Evolutionary conservation across 2,329 filamentous ascomycete genomes (phyloP).

Genomic region (Pseudogymnoascus sp.): DNA sequence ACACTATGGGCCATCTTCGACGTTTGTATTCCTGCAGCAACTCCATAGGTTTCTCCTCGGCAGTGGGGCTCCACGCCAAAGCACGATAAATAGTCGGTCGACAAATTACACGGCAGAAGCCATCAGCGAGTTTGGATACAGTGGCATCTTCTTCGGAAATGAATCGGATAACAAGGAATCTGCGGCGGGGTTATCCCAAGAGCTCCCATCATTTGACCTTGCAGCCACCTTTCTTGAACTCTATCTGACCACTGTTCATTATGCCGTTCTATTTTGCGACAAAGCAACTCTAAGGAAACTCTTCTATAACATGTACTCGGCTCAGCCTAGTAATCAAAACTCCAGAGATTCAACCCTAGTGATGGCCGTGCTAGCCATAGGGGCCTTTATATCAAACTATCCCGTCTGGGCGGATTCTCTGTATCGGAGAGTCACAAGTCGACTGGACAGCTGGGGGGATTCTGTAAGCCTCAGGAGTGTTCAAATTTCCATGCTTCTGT

Average conservation of each 20-base stretch:
- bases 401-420: constrained; percentile 2
- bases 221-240: constrained; percentile 8
- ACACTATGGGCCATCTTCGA: constrained; percentile 12
- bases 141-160: constrained; percentile 11
- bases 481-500: constrained; percentile 6
- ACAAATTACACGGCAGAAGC: constrained; percentile 10
- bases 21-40: constrained; percentile 12
- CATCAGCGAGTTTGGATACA: constrained; percentile 12
- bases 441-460: neutral
- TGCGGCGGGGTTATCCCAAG: neutral
- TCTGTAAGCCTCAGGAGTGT: constrained; percentile 9
- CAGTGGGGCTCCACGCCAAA: neutral
- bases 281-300: neutral
- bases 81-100: constrained; percentile 1
- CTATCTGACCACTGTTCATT: constrained; percentile 3
- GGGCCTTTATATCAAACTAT: constrained; percentile 10
- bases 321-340: neutral
- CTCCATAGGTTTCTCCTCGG: constrained; percentile 11
- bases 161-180: neutral
- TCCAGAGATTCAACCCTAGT: constrained; percentile 7
- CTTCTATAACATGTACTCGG: constrained; percentile 3
- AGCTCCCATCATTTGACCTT: constrained; percentile 4
- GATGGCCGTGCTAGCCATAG: constrained; percentile 10
- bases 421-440: neutral
- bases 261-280: neutral